phyloP scores from a whole-genome alignment of 352 stramenopile genomes.

The Pythium brachiatum region DNA sequence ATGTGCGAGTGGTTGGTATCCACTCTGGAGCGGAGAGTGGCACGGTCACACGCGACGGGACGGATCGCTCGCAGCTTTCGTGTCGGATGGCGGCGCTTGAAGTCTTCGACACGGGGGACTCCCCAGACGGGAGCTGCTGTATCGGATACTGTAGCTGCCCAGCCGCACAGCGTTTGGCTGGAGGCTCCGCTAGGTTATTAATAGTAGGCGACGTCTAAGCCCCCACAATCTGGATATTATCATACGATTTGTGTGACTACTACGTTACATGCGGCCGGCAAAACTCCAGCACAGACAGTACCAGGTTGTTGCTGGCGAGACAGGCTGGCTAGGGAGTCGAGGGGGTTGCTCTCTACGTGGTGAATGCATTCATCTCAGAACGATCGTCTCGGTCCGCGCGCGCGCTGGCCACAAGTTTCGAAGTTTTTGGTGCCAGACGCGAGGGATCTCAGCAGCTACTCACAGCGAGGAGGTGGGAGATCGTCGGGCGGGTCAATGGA shows the following conservation, averaged over 20 bases:
- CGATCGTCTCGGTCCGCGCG: neutral
- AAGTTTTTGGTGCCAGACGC: slow-evolving; percentile 2
- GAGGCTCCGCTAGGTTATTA: neutral
- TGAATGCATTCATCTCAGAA: slow-evolving; percentile 2
- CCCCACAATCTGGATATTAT: too few relatives aligned
- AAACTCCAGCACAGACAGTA: neutral
- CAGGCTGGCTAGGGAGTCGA: too few relatives aligned
- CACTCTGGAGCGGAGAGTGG: neutral
- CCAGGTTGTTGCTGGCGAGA: neutral
- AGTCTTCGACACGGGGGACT: too few relatives aligned
- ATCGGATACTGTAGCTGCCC: too few relatives aligned
- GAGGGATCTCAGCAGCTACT: slow-evolving; percentile 11
- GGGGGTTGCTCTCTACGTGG: too few relatives aligned
- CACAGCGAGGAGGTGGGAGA: neutral
- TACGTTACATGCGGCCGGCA: slow-evolving; percentile 1
- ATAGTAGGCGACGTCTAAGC: too few relatives aligned
- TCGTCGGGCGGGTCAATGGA: slow-evolving; percentile 15
- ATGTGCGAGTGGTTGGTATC: slow-evolving; percentile 1
- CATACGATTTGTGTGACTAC: too few relatives aligned
- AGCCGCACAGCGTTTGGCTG: too few relatives aligned
- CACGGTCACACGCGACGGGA: slow-evolving; percentile 11
- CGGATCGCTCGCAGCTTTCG: neutral
- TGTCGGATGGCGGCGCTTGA: too few relatives aligned
- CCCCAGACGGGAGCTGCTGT: neutral
- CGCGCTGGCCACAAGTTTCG: neutral